phyloP scores from a whole-genome alignment of 305 asterid genomes.

The Ajuga reptans region DNA sequence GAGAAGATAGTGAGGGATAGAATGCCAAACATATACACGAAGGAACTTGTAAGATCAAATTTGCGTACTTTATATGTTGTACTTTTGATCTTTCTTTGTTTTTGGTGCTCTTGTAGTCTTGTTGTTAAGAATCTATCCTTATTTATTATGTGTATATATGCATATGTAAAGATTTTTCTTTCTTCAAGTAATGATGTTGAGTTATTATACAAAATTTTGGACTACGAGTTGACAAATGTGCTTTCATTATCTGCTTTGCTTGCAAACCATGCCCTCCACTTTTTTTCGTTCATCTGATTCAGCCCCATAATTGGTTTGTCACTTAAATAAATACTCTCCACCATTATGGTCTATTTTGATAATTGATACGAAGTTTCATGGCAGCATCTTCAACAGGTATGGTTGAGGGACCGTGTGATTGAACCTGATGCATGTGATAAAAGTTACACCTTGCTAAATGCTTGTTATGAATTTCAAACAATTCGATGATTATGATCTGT shows the following conservation, averaged over 20 bases:
- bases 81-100: background rate
- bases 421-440: background rate
- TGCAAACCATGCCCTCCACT: background rate
- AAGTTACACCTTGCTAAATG: background rate
- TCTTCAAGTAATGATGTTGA: background rate
- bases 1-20: slow-evolving; percentile 51
- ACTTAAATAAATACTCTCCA: no score
- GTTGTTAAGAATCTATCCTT: background rate
- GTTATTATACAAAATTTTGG: background rate
- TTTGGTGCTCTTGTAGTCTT: background rate
- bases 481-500: background rate
- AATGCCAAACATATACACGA: slow-evolving; percentile 47
- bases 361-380: background rate
- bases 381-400: background rate
- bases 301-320: background rate
- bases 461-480: background rate
- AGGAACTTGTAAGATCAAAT: slow-evolving; percentile 50
- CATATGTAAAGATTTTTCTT: background rate
- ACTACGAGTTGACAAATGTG: background rate
- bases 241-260: background rate
- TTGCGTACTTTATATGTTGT: background rate
- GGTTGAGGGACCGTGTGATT: background rate
- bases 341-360: background rate
- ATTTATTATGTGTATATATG: background rate
- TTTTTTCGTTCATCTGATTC: background rate